These are phyloP conservation scores for Citrus hindsii DNA, from an alignment of 345 rosid species.

Conservation along the genomic window DNA sequence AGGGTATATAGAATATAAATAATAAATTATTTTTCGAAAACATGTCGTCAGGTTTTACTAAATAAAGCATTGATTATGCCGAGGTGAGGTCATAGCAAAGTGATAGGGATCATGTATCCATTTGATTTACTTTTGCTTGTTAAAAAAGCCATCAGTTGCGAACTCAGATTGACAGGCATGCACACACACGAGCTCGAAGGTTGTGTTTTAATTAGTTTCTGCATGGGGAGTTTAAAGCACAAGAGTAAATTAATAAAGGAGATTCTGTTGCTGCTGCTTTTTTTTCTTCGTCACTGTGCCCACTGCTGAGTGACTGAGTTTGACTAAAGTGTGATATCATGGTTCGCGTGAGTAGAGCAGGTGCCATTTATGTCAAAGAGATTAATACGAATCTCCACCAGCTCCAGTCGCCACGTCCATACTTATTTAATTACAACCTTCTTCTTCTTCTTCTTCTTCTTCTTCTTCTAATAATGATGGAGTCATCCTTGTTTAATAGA, in stretches of 20 bases:
- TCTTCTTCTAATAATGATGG: background rate
- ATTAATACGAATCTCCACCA: background rate
- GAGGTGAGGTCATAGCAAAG: slow-evolving; percentile 28
- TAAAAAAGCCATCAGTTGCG: slow-evolving; percentile 22
- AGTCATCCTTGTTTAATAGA: background rate
- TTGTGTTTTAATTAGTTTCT: too few relatives aligned
- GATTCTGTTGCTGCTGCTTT: background rate
- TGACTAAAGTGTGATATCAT: slow-evolving; percentile 17
- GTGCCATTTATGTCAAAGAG: background rate
- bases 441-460: background rate
- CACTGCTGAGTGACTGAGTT: background rate
- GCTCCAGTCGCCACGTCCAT: background rate
- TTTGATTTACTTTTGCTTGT: slow-evolving; percentile 24
- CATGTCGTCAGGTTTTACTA: background rate
- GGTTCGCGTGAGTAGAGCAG: background rate
- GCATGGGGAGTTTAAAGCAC: background rate
- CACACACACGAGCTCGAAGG: slow-evolving; percentile 8
- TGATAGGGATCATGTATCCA: background rate
- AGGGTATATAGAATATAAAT: background rate
- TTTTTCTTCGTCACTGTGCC: background rate
- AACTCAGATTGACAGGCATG: background rate
- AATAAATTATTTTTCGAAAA: too few relatives aligned
- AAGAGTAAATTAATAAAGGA: background rate
- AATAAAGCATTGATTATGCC: slow-evolving; percentile 22
- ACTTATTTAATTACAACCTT: too few relatives aligned